A percentile compares a stretch with the other conserved stretches of the same genome.
Conservation (phyloP, 1,284 basidiomycete species). For the Papiliotrema terrestris region DNA sequence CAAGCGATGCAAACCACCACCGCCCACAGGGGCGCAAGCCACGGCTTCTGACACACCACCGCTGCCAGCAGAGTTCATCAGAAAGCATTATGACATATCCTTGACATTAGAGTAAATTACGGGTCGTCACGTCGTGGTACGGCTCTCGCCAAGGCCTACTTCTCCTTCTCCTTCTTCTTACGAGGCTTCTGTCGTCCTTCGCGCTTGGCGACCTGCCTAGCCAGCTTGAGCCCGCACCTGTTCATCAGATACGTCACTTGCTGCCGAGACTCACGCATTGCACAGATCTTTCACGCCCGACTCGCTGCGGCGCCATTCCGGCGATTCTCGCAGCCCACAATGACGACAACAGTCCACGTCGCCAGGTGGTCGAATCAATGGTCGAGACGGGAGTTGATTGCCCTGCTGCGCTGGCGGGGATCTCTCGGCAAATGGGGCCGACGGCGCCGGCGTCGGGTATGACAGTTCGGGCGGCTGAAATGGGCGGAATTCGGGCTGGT, state of each 20-base stretch:
- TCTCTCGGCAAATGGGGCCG: too few relatives aligned
- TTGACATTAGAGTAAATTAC: too few relatives aligned
- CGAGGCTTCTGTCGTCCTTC: slow-evolving; percentile 47
- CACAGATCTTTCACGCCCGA: slow-evolving; percentile 87
- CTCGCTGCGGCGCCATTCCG: slow-evolving; percentile 84
- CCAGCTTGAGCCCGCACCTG: slow-evolving; percentile 45
- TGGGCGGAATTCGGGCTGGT: too few relatives aligned
- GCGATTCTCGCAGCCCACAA: slow-evolving; percentile 77
- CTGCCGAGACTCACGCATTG: slow-evolving; percentile 72
- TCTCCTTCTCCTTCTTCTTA: slow-evolving; percentile 37
- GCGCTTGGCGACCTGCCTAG: slow-evolving; percentile 45
- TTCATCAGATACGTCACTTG: not conserved
- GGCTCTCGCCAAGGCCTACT: not conserved
- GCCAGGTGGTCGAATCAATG: slow-evolving; percentile 56
- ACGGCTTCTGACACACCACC: too few relatives aligned
- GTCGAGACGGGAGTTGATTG: slow-evolving; percentile 4
- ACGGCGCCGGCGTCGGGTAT: not conserved
- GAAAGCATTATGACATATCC: too few relatives aligned
- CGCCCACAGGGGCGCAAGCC: too few relatives aligned
- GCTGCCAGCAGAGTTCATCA: too few relatives aligned
- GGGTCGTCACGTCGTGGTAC: too few relatives aligned
- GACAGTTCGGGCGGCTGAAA: too few relatives aligned
- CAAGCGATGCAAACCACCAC: too few relatives aligned
- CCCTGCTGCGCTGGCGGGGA: not conserved
- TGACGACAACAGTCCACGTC: slow-evolving; percentile 73